Conservation (phyloP, 2,329 filamentous ascomycete genomes). For the Phaeoacremonium minimum region DNA sequence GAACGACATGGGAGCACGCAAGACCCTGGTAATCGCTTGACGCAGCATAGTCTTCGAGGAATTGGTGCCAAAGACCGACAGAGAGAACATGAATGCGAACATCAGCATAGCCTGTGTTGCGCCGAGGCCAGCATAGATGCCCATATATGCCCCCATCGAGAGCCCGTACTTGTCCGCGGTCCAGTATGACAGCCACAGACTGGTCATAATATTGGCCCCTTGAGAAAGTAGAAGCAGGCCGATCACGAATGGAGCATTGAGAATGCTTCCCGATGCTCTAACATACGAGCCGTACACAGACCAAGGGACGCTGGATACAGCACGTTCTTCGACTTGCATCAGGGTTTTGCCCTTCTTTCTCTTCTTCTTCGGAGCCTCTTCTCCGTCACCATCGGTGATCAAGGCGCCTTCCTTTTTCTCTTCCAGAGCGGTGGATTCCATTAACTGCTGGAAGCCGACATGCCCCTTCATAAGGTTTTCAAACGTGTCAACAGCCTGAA, state of each 20-base stretch:
- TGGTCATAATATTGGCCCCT: constrained; percentile 80
- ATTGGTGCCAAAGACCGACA: constrained; percentile 76
- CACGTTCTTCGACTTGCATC: constrained; percentile 71
- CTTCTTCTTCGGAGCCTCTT: constrained; percentile 31
- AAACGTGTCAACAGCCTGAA: constrained; percentile 60
- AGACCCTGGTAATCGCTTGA: constrained; percentile 71
- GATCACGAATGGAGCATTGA: constrained; percentile 62
- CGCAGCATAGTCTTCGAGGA: constrained; percentile 80
- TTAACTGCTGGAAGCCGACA: constrained; percentile 72
- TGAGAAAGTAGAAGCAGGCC: constrained; percentile 68
- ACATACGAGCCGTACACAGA: constrained; percentile 76
- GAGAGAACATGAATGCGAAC: constrained; percentile 74
- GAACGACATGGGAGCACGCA: constrained; percentile 78
- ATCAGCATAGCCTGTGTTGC: constrained; percentile 66
- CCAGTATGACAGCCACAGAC: constrained; percentile 93
- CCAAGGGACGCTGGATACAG: constrained; percentile 74
- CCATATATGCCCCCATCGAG: constrained; percentile 67
- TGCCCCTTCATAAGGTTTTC: constrained; percentile 59
- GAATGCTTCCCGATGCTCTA: constrained; percentile 65
- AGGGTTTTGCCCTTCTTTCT: constrained; percentile 57
- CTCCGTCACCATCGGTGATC: constrained; percentile 29
- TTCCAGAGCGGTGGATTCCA: constrained; percentile 79
- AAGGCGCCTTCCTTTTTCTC: constrained; percentile 52
- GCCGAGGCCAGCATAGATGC: constrained; percentile 67
- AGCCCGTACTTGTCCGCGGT: constrained; percentile 73